A percentile compares a stretch with the other conserved stretches of the same genome.
Conservation (phyloP, 306 rosid genomes). For the Cercis canadensis region DNA sequence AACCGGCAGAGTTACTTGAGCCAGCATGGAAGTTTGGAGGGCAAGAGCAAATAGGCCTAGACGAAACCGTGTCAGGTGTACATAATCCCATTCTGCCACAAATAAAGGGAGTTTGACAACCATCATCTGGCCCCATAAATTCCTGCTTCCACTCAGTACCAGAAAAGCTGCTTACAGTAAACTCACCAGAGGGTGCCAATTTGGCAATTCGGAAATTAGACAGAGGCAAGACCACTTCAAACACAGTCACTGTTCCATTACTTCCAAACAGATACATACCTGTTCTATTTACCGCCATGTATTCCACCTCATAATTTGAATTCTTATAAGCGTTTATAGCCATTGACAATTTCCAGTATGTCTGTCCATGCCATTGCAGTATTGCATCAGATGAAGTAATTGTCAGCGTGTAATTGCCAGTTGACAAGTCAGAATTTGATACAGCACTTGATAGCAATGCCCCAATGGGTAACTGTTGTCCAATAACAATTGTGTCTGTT, state of each 20-base stretch:
- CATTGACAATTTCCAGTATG: constrained; percentile 82
- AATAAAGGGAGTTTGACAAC: constrained; percentile 66
- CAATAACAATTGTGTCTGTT: constrained; percentile 83
- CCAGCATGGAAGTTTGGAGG: constrained; percentile 59
- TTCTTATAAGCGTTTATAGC: constrained; percentile 45
- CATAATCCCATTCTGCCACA: constrained; percentile 81
- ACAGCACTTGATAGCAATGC: constrained; percentile 51
- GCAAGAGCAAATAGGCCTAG: constrained; percentile 69
- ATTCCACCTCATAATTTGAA: constrained; percentile 52
- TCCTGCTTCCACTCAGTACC: constrained; percentile 56
- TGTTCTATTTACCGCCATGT: constrained; percentile 62
- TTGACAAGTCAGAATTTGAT: constrained; percentile 59
- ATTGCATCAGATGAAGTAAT: constrained; percentile 64
- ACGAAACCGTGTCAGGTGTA: constrained; percentile 41
- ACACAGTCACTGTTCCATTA: constrained; percentile 52
- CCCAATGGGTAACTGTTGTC: constrained; percentile 68
- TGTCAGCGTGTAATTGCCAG: constrained; percentile 57
- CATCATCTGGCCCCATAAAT: constrained; percentile 60
- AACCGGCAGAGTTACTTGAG: constrained; percentile 52
- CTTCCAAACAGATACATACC: constrained; percentile 69
- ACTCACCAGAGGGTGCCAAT: constrained; percentile 63
- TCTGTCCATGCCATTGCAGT: constrained; percentile 76
- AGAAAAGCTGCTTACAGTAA: constrained; percentile 64
- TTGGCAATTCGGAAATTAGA: constrained; percentile 63
- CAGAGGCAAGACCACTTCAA: constrained; percentile 52